phyloP scores from a whole-genome alignment of 2,329 filamentous ascomycete species.

The Elsinoe batatas region DNA sequence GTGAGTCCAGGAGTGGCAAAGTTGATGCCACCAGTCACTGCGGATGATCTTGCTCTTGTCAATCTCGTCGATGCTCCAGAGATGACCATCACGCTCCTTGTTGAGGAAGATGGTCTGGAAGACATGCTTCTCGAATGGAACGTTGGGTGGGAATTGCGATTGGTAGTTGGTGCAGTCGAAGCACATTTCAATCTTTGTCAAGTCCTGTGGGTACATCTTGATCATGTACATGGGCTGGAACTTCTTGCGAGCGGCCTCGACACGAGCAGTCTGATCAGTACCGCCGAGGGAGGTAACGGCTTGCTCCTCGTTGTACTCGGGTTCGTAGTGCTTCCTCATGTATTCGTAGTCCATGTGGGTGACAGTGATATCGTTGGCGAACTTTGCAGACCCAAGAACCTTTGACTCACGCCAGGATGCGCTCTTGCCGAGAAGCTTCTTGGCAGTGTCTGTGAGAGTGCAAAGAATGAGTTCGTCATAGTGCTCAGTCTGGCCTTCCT shows the following conservation, averaged over 20 bases:
- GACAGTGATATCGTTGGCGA: constrained; percentile 61
- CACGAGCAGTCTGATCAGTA: constrained; percentile 32
- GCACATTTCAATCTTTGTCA: constrained; percentile 49
- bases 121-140: constrained; percentile 50
- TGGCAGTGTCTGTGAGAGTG: constrained; percentile 47
- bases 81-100: constrained; percentile 42
- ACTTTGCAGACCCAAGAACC: constrained; percentile 61
- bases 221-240: constrained; percentile 59
- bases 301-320: constrained; percentile 44
- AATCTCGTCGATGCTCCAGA: constrained; percentile 53
- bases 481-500: constrained; percentile 36
- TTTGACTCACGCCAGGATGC: constrained; percentile 53
- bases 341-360: constrained; percentile 57
- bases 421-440: constrained; percentile 48
- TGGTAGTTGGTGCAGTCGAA: constrained; percentile 72
- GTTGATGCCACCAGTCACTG: constrained; percentile 59
- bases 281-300: constrained; percentile 33
- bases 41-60: constrained; percentile 50
- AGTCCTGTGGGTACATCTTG: constrained; percentile 48
- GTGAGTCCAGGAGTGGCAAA: constrained; percentile 54
- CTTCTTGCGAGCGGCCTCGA: constrained; percentile 38
- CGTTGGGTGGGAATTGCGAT: constrained; percentile 52
- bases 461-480: constrained; percentile 61
- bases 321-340: constrained; percentile 60
- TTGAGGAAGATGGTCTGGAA: constrained; percentile 63